A percentile compares a stretch with the other conserved stretches of the same genome.
Evolutionary conservation across 176 grass and related monocot species (phyloP).

Genomic region (Oryza punctata): DNA sequence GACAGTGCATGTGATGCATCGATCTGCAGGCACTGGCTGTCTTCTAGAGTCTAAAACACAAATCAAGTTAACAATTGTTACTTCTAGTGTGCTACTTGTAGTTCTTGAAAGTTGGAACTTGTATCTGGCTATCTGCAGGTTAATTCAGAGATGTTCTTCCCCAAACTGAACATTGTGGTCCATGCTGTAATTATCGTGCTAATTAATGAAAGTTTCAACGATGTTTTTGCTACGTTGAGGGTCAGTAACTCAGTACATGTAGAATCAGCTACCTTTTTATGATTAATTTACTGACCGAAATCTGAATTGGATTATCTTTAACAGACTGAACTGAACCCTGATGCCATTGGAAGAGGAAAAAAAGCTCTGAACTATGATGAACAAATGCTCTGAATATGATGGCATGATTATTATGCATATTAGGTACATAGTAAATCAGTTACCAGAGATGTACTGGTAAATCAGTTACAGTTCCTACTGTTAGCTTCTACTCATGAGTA

Average conservation of each 20-base stretch:
- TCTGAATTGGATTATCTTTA: not conserved
- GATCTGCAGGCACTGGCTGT: not conserved
- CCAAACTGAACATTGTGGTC: not conserved
- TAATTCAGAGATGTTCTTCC: not conserved
- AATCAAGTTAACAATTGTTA: not conserved
- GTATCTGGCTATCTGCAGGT: not conserved
- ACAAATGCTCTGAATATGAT: not conserved
- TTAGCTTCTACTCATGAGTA: not conserved
- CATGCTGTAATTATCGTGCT: not conserved
- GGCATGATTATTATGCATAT: too few relatives aligned
- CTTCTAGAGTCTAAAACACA: not conserved
- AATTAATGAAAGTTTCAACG: not conserved
- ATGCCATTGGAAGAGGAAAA: not conserved
- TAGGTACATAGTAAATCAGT: too few relatives aligned
- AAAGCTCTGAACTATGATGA: not conserved
- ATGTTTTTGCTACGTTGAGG: not conserved
- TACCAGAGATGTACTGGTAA: too few relatives aligned
- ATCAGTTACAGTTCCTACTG: too few relatives aligned
- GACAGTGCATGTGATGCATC: conserved; percentile 9
- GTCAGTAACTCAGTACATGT: not conserved
- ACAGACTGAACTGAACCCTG: not conserved
- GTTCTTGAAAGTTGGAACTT: not conserved
- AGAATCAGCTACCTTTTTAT: not conserved
- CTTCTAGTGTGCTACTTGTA: not conserved
- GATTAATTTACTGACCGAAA: not conserved